Conservation (phyloP, 306 rosid genomes). For the Abrus pulchellus region DNA sequence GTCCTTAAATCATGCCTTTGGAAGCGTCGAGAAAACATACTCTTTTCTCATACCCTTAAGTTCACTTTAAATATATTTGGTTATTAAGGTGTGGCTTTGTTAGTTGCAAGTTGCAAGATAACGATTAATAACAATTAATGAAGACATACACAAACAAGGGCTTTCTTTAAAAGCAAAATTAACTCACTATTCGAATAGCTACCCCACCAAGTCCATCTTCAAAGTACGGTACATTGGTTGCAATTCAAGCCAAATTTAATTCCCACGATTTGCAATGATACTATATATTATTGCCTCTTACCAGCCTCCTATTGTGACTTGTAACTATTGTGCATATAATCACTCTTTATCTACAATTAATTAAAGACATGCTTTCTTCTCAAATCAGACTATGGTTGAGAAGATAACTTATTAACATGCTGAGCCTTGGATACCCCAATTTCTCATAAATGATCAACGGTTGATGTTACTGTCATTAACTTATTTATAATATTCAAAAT, state of each 20-base stretch:
- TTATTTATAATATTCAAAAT: no score
- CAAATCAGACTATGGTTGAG: no score
- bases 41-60: background rate
- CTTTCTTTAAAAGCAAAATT: conserved; percentile 41
- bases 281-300: conserved; percentile 35
- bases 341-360: conserved; percentile 22
- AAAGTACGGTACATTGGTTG: conserved; percentile 36
- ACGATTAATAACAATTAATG: conserved; percentile 29
- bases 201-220: conserved; percentile 42
- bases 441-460: no score
- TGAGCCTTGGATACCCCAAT: no score
- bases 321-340: background rate
- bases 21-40: conserved; percentile 17
- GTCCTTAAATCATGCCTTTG: conserved; percentile 31
- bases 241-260: conserved; percentile 40
- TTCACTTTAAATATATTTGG: conserved; percentile 1
- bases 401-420: no score
- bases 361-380: background rate
- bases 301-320: conserved; percentile 37
- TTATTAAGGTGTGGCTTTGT: background rate
- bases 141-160: background rate
- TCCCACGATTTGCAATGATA: conserved; percentile 31
- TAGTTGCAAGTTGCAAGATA: conserved; percentile 35
- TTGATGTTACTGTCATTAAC: no score
- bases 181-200: conserved; percentile 25